Evolutionary conservation across 352 stramenopile species (phyloP), one percentile per base, ranked within the genome.

Genomic region (Globisporangium mamillatum): DNA sequence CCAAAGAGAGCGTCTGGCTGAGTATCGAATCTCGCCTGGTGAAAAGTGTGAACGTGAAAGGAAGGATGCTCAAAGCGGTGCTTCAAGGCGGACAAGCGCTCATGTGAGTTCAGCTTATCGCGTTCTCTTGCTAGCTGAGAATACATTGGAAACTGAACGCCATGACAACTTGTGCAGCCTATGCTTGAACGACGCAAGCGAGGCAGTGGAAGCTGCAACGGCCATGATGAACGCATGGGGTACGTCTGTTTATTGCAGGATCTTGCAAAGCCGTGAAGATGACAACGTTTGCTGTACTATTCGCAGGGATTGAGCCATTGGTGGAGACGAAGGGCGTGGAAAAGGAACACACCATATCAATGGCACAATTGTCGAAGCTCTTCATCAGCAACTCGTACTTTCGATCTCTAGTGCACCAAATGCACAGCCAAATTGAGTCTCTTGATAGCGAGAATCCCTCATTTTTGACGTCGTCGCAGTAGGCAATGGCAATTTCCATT

Each of bases 211-310:
- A 38, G 76, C 68, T 50, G 79, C 77, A 20, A 67, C 75, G 22
- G 24, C 20, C 1, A 84, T 87, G 71, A 81, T 87, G 77, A 59
- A 83, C 14, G 73, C 41, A 3, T 87, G 79, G 79, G 77, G 79
- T 84, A 57, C 36, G 71, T 58, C 24, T 22, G 20, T 44, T 12
- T 38, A 20, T 0, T 46, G 18, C 5, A 57, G 1, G 1, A 56
- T 12, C 4, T 25, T 25, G n/a, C 1, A 9, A 29, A 60, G 18
- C 44, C 18, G 6, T 59, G 4, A 24, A 0, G 29, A 29, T 54
- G 38, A 24, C 24, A 24, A 44, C 14, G 10, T 20, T 57, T 41
- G 60, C 20, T 58, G 25, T 8, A 24, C 50, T 50, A 10, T 50
- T 0, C 9, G 24, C 44, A 87, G 79, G 68, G 6, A 75, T 87